Base-by-base conservation (phyloP, 192 early-diverging fungal species). In the Entophlyctis helioformis region DNA sequence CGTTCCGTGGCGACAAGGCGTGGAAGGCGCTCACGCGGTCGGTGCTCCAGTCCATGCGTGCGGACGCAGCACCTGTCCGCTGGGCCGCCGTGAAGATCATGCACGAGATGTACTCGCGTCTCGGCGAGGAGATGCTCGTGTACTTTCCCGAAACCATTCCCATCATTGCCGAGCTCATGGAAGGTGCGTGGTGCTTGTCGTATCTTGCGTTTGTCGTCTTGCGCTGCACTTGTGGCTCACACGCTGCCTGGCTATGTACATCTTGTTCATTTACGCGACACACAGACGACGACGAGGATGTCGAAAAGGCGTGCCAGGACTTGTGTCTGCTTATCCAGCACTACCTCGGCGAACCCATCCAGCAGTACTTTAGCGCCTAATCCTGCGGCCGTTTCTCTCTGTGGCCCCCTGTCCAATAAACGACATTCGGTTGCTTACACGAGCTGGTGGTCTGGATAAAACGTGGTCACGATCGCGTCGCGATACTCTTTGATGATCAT, bases 101-200 rank as follows among this genome's bases (percentile, higher is more conserved):
- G 40, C 75, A 85, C 47, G 84, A 86, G 47, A 76, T 95, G 28
- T 98, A 95, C 53, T 64, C 72, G 42, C 69, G 72, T 25, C 65
- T 95, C 8, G 91, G 92, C n/a, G 95, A 98, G 55, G 91, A 92
- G 55, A 90, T 86, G 66, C 66, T 96, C 28, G 70, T 87, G 22
- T 64, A 90, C 46, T 69, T 98, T 60, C 88, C 92, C 10, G 91
- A 96, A 60, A 95, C 88, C 31, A 86, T 98, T 38, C 89, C 95
- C 5, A 85, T 84, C 56, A 57, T 98, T 56, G 88, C 89, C 1
- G 95, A 98, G 63, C 58, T 96, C 23, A 81, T 93, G 83, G 95
- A 98, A 62, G 88, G 61, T 64, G 36, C 3, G 42, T 42, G 16
- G 38, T n/a, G n/a, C n/a, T n/a, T n/a, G n/a, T n/a, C n/a, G n/a